A percentile compares a stretch with the other conserved stretches of the same genome.
Evolutionary conservation across 441 rosid genomes (phyloP).

Genomic region (Gossypium trilobum): DNA sequence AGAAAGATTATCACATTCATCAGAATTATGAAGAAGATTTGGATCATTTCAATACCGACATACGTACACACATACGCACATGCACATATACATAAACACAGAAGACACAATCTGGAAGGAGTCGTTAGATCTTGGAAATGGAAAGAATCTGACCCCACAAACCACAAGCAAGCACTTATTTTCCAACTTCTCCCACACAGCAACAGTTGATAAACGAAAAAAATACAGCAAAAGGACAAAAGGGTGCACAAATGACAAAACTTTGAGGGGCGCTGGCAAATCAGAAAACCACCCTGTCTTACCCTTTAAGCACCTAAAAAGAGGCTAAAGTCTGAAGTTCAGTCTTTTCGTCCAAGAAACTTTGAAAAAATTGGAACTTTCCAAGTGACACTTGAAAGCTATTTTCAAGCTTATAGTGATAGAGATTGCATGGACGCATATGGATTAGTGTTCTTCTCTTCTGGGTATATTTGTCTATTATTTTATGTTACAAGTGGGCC

Average conservation of each 20-base stretch:
- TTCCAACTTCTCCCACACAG: neutral
- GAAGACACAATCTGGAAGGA: neutral
- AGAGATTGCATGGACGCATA: neutral
- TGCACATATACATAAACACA: neutral
- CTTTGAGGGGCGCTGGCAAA: neutral
- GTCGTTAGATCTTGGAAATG: neutral
- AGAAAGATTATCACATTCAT: neutral
- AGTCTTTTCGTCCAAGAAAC: slow-evolving; percentile 1
- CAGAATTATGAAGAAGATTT: neutral
- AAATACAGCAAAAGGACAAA: neutral
- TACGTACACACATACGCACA: neutral
- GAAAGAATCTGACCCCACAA: neutral
- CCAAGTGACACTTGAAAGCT: neutral
- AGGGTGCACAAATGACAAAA: neutral
- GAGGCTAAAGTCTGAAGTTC: neutral
- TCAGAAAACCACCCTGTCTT: neutral
- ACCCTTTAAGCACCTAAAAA: neutral
- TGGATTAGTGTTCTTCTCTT: neutral
- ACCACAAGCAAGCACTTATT: neutral
- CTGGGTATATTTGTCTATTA: neutral
- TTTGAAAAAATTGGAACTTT: neutral
- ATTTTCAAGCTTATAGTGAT: neutral
- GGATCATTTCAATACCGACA: neutral
- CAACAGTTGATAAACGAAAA: neutral
- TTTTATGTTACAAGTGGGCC: neutral